Evolutionary conservation across 495 filamentous ascomycete genomes (phyloP), one percentile per base, ranked within the genome.

Genomic region (Podospora fimiseda): DNA sequence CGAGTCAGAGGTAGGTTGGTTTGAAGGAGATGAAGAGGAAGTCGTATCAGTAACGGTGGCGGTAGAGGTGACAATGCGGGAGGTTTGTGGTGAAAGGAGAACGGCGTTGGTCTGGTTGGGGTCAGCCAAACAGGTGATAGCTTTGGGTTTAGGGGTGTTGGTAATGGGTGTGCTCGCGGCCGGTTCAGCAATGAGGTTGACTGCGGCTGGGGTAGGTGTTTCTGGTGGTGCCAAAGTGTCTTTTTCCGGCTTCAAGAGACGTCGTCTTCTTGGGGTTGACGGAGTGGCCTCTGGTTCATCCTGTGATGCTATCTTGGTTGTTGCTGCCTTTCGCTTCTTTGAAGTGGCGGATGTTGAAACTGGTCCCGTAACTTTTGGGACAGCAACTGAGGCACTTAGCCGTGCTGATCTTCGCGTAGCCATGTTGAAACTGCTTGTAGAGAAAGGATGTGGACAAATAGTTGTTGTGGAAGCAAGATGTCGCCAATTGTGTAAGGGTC

Each of bases 81-180:
- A 86, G 47, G 88, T 89, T 60, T 85, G 77, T 0, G 90, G 88
- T 0, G 90, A 92, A 15, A 88, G 71, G 43, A 96, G 79, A 7
- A 84, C 81, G 33, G 87, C 90, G 65, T 94, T 92, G 58, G 76
- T 74, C 54, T 67, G 70, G 63, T 69, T 67, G 19, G 74, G 69
- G 60, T 73, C 74, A 15, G 75, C 76, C 4, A 80, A 70, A 13
- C 76, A 71, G 46, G 66, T 66, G 42, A 75, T 58, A 8, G 69
- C 66, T 16, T 70, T 63, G 1, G 65, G 55, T 27, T 62, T 67
- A 41, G 68, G 66, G n/a, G 67, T 73, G 1, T 64, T 36, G 8
- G 37, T 18, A 8, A 19, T 43, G 23, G 15, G 36, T n/a, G 8
- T 16, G 15, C 5, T 18, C n/a, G 40, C 38, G 27, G 40, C 40